Conservation (phyloP, 495 filamentous ascomycete species). For the Penicillium desertorum region DNA sequence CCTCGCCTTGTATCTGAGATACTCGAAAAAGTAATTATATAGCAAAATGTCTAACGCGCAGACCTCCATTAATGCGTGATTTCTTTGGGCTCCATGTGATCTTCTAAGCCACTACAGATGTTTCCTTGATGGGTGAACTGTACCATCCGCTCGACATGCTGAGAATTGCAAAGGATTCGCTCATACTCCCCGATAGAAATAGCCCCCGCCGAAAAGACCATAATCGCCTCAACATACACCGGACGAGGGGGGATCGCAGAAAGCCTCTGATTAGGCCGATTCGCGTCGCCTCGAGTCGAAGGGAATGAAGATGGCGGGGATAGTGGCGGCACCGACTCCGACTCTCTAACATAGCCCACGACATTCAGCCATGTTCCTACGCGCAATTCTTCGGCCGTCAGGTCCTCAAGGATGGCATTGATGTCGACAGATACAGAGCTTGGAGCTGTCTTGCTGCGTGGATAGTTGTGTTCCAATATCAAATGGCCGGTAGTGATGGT, state of each 20-base stretch:
- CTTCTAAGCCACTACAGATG: not conserved
- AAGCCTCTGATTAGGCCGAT: slow-evolving; percentile 4
- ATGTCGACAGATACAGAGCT: slow-evolving; percentile 64
- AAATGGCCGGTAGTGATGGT: slow-evolving; percentile 57
- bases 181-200: slow-evolving; percentile 67
- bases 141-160: slow-evolving; percentile 36
- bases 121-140: slow-evolving; percentile 13
- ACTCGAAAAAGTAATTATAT: slow-evolving; percentile 17
- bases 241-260: slow-evolving; percentile 20
- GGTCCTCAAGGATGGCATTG: slow-evolving; percentile 61
- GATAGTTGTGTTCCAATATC: slow-evolving; percentile 65
- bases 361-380: slow-evolving; percentile 91
- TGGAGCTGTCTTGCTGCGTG: slow-evolving; percentile 33
- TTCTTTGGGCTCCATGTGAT: not conserved
- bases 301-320: slow-evolving; percentile 16
- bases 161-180: slow-evolving; percentile 36
- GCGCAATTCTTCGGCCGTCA: slow-evolving; percentile 63
- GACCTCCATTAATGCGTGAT: slow-evolving; percentile 8
- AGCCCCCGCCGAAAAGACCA: slow-evolving; percentile 65
- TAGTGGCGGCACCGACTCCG: slow-evolving; percentile 3
- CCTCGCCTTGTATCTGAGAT: slow-evolving; percentile 19
- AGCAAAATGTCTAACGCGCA: slow-evolving; percentile 8
- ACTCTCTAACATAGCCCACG: slow-evolving; percentile 69
- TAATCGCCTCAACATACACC: slow-evolving; percentile 59
- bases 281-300: slow-evolving; percentile 14